These are phyloP conservation scores for Thalassiosira pacifica DNA, from an alignment of 352 stramenopile genomes.

Conservation along the genomic window DNA sequence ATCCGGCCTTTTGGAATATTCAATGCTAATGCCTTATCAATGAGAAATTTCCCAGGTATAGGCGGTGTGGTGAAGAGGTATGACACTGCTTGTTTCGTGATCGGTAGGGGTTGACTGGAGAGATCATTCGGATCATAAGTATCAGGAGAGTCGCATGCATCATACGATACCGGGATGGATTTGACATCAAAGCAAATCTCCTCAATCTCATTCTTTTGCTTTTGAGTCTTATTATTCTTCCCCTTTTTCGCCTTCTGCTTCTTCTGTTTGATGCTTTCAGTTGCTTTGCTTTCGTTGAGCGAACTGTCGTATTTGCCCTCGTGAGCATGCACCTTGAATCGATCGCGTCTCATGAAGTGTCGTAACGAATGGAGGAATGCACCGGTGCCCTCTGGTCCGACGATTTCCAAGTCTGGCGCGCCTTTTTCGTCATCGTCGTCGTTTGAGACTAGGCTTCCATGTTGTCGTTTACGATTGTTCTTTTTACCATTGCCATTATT, in stretches of 20 bases:
- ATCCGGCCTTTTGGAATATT: conserved; percentile 91
- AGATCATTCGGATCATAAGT: neutral
- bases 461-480: conserved; percentile 22
- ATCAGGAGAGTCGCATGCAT: neutral
- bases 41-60: conserved; percentile 89
- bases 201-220: conserved; percentile 12
- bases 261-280: neutral
- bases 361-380: conserved; percentile 74
- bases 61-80: conserved; percentile 79
- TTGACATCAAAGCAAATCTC: conserved; percentile 58
- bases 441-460: conserved; percentile 44
- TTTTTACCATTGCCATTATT: conserved; percentile 2
- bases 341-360: conserved; percentile 83
- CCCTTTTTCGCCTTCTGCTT: conserved; percentile 61
- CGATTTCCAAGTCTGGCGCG: conserved; percentile 68
- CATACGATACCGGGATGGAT: conserved; percentile 58
- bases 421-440: conserved; percentile 20
- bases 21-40: conserved; percentile 87
- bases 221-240: conserved; percentile 56
- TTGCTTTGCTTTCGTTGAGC: conserved; percentile 27
- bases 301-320: conserved; percentile 65
- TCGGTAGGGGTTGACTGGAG: conserved; percentile 22
- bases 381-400: conserved; percentile 74
- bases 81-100: conserved; percentile 63
- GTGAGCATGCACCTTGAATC: conserved; percentile 73